Evolutionary conservation across 306 rosid species (phyloP).

Genomic region (Erythrophleum fordii): DNA sequence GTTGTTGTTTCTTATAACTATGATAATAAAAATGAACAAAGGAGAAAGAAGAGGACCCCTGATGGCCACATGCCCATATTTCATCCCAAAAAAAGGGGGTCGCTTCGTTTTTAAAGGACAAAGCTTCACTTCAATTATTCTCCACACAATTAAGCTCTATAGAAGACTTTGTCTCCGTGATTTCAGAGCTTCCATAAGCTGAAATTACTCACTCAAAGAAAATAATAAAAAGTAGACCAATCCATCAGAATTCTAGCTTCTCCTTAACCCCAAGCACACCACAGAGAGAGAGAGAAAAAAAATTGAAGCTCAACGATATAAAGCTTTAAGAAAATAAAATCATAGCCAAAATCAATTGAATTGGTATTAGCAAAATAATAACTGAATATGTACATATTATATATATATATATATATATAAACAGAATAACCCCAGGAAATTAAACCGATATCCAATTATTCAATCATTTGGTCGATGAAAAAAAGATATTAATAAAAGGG

Average conservation of each 20-base stretch:
- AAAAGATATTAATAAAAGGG: neutral
- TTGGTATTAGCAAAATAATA: neutral
- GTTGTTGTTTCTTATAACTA: conserved; percentile 27
- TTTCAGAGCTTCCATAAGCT: conserved; percentile 54
- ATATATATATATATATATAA: neutral
- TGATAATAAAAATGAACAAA: conserved; percentile 20
- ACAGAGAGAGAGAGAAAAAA: neutral
- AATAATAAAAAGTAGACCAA: conserved; percentile 8
- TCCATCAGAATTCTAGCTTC: conserved; percentile 29
- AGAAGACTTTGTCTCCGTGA: conserved; percentile 56
- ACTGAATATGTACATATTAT: neutral
- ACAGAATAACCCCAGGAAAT: neutral
- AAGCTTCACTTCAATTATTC: conserved; percentile 56
- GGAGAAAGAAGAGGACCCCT: conserved; percentile 44
- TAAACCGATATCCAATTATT: neutral
- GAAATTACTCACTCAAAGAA: conserved; percentile 35
- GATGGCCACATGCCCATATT: conserved; percentile 46
- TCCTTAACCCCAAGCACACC: conserved; percentile 26
- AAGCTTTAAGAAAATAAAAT: neutral
- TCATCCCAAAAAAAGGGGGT: conserved; percentile 54
- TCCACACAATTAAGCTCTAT: conserved; percentile 53
- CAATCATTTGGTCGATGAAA: conserved; percentile 15
- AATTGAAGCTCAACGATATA: neutral
- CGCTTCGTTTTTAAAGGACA: conserved; percentile 48
- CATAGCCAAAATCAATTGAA: neutral